Conservation (phyloP, 768 basidiomycete genomes). For the Leccinum longicurvipes region DNA sequence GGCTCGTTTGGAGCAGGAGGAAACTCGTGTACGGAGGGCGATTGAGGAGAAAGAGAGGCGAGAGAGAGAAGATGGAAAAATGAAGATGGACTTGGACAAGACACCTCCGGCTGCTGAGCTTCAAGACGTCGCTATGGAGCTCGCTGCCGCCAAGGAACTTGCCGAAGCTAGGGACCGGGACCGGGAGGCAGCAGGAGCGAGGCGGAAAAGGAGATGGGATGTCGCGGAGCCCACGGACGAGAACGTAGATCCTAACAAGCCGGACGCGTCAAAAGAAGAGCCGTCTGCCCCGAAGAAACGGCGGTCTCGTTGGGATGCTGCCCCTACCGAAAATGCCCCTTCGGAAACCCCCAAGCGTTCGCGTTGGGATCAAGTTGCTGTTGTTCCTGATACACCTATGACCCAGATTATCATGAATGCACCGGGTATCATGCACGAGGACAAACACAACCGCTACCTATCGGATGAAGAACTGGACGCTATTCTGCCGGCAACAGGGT, state of each 20-base stretch:
- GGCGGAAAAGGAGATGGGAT: slow-evolving; percentile 84
- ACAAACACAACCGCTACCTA: slow-evolving; percentile 95
- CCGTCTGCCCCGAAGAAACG: slow-evolving; percentile 83
- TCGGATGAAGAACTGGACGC: slow-evolving; percentile 94
- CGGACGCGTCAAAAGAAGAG: slow-evolving; percentile 71
- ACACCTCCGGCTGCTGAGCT: slow-evolving; percentile 85
- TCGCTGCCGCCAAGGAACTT: slow-evolving; percentile 46
- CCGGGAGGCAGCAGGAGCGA: slow-evolving; percentile 45
- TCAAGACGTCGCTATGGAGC: slow-evolving; percentile 66
- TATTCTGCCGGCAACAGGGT: slow-evolving; percentile 82
- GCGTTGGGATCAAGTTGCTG: slow-evolving; percentile 95
- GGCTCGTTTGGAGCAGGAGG: slow-evolving; percentile 89
- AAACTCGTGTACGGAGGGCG: slow-evolving; percentile 72
- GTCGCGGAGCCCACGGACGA: slow-evolving; percentile 59
- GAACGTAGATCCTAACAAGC: slow-evolving; percentile 59
- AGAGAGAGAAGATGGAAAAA: slow-evolving; percentile 64
- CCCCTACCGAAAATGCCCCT: slow-evolving; percentile 63
- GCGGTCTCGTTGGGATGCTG: slow-evolving; percentile 94
- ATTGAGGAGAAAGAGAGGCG: slow-evolving; percentile 88
- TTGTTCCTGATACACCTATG: slow-evolving; percentile 65
- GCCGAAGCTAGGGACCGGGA: slow-evolving; percentile 37
- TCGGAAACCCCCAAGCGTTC: slow-evolving; percentile 83
- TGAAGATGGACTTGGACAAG: slow-evolving; percentile 87
- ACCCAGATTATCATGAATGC: slow-evolving; percentile 86
- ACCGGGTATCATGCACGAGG: slow-evolving; percentile 78